Conservation (phyloP, 495 filamentous ascomycete species). For the Aspergillus hancockii region DNA sequence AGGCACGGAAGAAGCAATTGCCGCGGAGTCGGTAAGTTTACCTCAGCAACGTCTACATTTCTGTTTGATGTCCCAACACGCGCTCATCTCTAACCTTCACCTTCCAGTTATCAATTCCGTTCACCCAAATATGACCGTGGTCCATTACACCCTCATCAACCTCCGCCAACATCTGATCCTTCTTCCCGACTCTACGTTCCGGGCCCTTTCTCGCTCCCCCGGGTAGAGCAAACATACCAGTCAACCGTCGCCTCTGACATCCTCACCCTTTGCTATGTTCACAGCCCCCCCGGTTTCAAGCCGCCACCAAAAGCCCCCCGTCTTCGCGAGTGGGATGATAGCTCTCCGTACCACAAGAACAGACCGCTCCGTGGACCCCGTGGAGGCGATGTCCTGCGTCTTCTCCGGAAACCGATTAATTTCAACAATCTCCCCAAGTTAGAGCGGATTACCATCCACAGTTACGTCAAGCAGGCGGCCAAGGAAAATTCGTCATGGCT, state of each 20-base stretch:
- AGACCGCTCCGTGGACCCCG: conserved; percentile 79
- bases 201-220: conserved; percentile 86
- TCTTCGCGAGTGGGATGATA: conserved; percentile 83
- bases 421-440: conserved; percentile 86
- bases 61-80: not conserved
- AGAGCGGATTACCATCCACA: conserved; percentile 76
- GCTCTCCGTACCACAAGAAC: conserved; percentile 91
- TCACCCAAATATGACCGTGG: conserved; percentile 92
- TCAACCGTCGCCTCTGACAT: conserved; percentile 86
- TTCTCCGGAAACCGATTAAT: conserved; percentile 73
- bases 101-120: conserved; percentile 81
- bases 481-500: conserved; percentile 65
- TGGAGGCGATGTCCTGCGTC: conserved; percentile 65
- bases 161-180: conserved; percentile 79
- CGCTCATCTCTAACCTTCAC: conserved; percentile 18
- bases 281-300: conserved; percentile 72
- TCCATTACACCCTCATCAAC: conserved; percentile 88
- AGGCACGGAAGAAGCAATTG: conserved; percentile 54
- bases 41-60: not conserved
- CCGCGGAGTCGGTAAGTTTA: conserved; percentile 64
- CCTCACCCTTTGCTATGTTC: conserved; percentile 83
- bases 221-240: conserved; percentile 87
- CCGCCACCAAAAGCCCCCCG: conserved; percentile 64
- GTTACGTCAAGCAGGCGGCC: conserved; percentile 63
- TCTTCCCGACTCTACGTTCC: conserved; percentile 86